Percentiles rank a stretch among this genome's conserved stretches.
phyloP scores from a whole-genome alignment of 257 asterid species.

The Solanum gandarillasii region DNA sequence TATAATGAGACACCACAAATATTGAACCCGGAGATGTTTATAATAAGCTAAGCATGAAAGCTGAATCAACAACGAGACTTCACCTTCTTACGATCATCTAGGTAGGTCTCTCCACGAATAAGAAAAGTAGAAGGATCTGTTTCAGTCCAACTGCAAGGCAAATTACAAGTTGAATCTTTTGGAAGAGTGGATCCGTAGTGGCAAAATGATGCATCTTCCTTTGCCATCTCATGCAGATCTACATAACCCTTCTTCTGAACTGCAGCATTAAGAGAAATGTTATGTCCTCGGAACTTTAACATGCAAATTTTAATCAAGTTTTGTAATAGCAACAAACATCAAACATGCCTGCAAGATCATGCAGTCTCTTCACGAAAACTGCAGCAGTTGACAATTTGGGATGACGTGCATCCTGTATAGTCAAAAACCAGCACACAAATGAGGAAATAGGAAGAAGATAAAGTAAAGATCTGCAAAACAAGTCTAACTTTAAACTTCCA shows the following conservation, averaged over 20 bases:
- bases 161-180: slow-evolving; percentile 65
- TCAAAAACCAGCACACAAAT: slow-evolving; percentile 3
- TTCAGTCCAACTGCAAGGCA: slow-evolving; percentile 81
- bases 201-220: slow-evolving; percentile 64
- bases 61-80: neutral
- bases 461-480: neutral
- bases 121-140: slow-evolving; percentile 81
- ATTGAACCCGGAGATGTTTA: neutral
- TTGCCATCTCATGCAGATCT: slow-evolving; percentile 78
- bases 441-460: neutral
- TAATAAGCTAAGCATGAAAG: neutral
- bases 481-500: neutral
- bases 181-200: slow-evolving; percentile 85
- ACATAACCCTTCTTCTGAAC: slow-evolving; percentile 92
- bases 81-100: slow-evolving; percentile 89
- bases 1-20: neutral
- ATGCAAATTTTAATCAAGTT: neutral
- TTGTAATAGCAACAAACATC: neutral
- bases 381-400: slow-evolving; percentile 91
- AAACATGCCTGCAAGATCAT: slow-evolving; percentile 83
- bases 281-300: slow-evolving; percentile 2
- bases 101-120: slow-evolving; percentile 88
- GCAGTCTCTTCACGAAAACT: slow-evolving; percentile 74
- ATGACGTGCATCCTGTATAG: slow-evolving; percentile 65
- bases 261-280: slow-evolving; percentile 21